Base-by-base conservation (phyloP, 257 asterid species). In the Leonotis leonurus region DNA sequence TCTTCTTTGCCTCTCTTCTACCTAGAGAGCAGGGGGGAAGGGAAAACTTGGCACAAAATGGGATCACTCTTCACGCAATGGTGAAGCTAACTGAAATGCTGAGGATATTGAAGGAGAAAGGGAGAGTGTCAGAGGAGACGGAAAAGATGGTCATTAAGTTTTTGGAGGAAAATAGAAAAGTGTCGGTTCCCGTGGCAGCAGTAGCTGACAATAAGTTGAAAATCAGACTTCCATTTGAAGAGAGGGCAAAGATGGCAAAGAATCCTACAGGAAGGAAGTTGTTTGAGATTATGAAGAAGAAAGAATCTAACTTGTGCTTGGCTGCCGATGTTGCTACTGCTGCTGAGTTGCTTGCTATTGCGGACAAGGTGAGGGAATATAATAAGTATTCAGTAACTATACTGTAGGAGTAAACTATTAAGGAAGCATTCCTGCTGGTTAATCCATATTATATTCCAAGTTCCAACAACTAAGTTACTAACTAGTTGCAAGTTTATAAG, bases 301-400 rank as follows among this genome's bases (percentile, higher is more conserved):
- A 93, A 68, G 80, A 93, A 65, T 83, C 94, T 41, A 89, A 89
- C 80, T 73, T 93, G 81, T 93, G 96, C 76, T 71, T 89, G 73
- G 91, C 99, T 76, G 99, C 99, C 69, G 99, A 93, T 69, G 96
- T 89, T 77, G 81, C 94, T 46, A 87, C 97, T 18, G 95, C 95
- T 64, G 81, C 89, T 11, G 97, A 85, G 80, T 78, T 93, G 80
- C 96, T 89, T 69, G 92, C 82, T 58, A 80, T 93, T 64, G 97
- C 97, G 25, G 94, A 93, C 63, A 87, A 80, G 96, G 99, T 89
- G 72, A 71, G 73, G 73, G 52, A 37, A 13, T 21, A 13, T 21
- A 70, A 55, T 64, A 62, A 17, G 22, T 52, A 50, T 53, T n/a
- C 25, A 14, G 56, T 26, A 20, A 53, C 13, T 6, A 41, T 14